phyloP scores from a whole-genome alignment of 371 early-diverging fungal genomes.

The Rhizopus sp. region DNA sequence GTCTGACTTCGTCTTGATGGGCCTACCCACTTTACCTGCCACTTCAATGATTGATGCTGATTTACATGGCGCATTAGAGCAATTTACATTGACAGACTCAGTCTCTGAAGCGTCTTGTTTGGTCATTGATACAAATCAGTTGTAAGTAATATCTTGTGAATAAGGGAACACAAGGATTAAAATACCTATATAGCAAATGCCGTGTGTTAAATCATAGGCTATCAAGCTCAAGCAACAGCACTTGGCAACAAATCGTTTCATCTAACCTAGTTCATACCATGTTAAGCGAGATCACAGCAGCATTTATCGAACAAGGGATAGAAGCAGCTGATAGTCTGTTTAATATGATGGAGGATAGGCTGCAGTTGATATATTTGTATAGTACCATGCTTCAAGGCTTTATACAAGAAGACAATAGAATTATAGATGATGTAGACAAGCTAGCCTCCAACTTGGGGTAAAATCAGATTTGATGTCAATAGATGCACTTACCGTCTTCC shows the following conservation, averaged over 20 bases:
- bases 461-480: not conserved
- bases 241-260: constrained; percentile 26
- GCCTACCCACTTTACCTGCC: constrained; percentile 55
- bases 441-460: constrained; percentile 41
- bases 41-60: constrained; percentile 56
- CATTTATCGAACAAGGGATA: constrained; percentile 14
- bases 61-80: constrained; percentile 50
- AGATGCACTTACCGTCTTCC: not conserved
- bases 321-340: constrained; percentile 1
- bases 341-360: constrained; percentile 36
- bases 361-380: constrained; percentile 44
- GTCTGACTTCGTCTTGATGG: constrained; percentile 66
- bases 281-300: constrained; percentile 30
- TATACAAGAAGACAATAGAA: constrained; percentile 29
- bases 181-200: constrained; percentile 29
- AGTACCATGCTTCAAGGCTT: constrained; percentile 45
- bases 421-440: constrained; percentile 14
- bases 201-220: constrained; percentile 34
- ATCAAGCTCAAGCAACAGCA: constrained; percentile 8
- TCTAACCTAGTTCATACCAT: constrained; percentile 35
- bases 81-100: constrained; percentile 40
- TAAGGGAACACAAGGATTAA: not conserved
- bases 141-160: constrained; percentile 22
- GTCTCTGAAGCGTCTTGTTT: constrained; percentile 53
- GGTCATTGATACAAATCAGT: constrained; percentile 58